These are phyloP conservation scores for Fusarium euwallaceae DNA, from an alignment of 2,329 filamentous ascomycete species.

Conservation along the genomic window DNA sequence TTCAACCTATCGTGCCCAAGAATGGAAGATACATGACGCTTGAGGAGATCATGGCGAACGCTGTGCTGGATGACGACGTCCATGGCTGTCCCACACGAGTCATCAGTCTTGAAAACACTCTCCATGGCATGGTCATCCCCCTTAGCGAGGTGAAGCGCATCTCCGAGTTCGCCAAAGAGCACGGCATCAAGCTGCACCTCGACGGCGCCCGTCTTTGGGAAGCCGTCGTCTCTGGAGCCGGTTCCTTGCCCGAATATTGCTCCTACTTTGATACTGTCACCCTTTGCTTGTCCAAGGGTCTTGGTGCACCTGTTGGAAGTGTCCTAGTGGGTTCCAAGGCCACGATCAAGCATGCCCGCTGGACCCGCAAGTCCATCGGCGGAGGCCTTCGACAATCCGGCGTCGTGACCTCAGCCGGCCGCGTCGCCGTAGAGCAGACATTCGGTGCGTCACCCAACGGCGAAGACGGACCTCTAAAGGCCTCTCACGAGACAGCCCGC, in stretches of 20 bases:
- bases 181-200: constrained; percentile 78
- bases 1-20: constrained; percentile 74
- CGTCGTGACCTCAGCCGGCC: constrained; percentile 77
- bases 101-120: constrained; percentile 88
- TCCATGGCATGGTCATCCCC: constrained; percentile 84
- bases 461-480: constrained; percentile 68
- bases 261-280: constrained; percentile 79
- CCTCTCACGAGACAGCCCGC: constrained; percentile 73
- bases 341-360: constrained; percentile 56
- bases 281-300: constrained; percentile 85
- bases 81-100: constrained; percentile 85
- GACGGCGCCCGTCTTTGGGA: constrained; percentile 89
- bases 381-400: constrained; percentile 82
- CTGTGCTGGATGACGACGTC: constrained; percentile 76
- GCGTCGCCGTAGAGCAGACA: constrained; percentile 71
- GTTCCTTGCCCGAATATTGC: constrained; percentile 75
- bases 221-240: constrained; percentile 78
- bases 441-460: constrained; percentile 56
- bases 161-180: constrained; percentile 73
- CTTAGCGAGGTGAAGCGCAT: constrained; percentile 79
- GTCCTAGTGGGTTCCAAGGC: constrained; percentile 71
- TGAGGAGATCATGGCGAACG: constrained; percentile 78
- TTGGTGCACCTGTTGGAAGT: constrained; percentile 85
- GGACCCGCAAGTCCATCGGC: constrained; percentile 77
- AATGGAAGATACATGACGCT: constrained; percentile 83